Evolutionary conservation across 225 moss, liverwort and hornwort genomes (phyloP).

Genomic region (Neckera pumila): DNA sequence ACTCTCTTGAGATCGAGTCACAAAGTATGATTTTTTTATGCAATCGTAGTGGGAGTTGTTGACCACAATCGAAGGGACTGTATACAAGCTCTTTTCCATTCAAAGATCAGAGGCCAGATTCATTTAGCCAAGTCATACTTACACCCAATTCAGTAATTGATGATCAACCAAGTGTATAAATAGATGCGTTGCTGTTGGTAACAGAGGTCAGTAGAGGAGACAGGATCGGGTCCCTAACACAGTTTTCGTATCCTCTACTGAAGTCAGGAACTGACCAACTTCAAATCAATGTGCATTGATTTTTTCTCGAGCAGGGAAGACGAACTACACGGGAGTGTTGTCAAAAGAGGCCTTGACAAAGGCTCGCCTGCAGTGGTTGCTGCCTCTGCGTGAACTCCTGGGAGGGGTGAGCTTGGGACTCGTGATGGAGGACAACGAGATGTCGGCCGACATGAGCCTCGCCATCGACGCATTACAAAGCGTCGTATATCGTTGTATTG

Average conservation of each 20-base stretch:
- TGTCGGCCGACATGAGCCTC: conserved; percentile 24
- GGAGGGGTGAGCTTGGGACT: conserved; percentile 28
- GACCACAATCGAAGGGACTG: background rate
- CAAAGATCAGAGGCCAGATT: background rate
- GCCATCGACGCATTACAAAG: conserved; percentile 44
- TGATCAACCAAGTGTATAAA: background rate
- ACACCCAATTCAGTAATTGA: background rate
- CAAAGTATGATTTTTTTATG: background rate
- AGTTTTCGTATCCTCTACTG: background rate
- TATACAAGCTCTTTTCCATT: background rate
- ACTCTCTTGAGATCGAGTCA: background rate
- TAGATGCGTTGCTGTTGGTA: background rate
- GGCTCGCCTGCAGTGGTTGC: conserved; percentile 52
- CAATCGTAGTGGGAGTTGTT: background rate
- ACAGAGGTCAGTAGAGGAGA: background rate
- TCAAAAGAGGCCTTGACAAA: conserved; percentile 32
- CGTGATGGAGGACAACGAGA: conserved; percentile 6
- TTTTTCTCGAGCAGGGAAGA: conserved; percentile 29
- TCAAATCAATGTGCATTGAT: background rate
- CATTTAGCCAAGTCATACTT: background rate
- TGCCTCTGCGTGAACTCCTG: conserved; percentile 44
- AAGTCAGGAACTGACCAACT: background rate
- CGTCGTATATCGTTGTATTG: conserved; percentile 52
- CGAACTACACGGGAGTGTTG: conserved; percentile 57
- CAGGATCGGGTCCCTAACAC: background rate